These are phyloP conservation scores for Acrasis kona DNA, from an alignment of 78 protist species.

Conservation along the genomic window DNA sequence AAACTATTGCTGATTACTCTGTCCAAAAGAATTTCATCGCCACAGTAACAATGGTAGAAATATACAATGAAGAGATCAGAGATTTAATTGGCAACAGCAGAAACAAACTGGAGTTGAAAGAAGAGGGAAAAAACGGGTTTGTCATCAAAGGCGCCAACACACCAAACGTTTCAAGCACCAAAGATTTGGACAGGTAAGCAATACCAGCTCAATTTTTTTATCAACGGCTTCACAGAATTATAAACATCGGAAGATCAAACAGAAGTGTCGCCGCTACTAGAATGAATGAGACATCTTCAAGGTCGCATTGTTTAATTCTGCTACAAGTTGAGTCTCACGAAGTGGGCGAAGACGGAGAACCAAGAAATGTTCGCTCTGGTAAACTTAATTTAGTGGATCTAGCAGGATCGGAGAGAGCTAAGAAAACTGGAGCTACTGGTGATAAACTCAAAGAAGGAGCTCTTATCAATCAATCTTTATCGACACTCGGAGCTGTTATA, in stretches of 20 bases:
- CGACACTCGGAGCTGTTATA: slow-evolving; percentile 69
- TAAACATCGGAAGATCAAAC: slow-evolving; percentile 11
- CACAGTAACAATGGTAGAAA: slow-evolving; percentile 56
- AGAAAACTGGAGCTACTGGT: slow-evolving; percentile 78
- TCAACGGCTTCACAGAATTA: too few species aligned
- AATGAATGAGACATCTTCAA: slow-evolving; percentile 52
- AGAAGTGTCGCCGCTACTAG: slow-evolving; percentile 45
- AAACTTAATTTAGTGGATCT: slow-evolving; percentile 79
- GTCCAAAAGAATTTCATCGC: slow-evolving; percentile 18
- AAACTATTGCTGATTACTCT: not conserved
- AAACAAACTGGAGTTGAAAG: slow-evolving; percentile 44
- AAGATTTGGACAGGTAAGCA: too few species aligned
- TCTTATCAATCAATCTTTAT: slow-evolving; percentile 74
- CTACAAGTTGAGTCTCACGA: slow-evolving; percentile 29
- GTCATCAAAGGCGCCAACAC: slow-evolving; percentile 36
- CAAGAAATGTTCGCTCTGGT: slow-evolving; percentile 13
- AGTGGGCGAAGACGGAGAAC: not conserved
- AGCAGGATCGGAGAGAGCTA: too few species aligned
- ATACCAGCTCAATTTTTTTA: too few species aligned
- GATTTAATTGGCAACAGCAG: slow-evolving; percentile 42
- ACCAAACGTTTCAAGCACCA: slow-evolving; percentile 37
- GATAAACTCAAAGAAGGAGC: slow-evolving; percentile 54
- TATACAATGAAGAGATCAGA: slow-evolving; percentile 52
- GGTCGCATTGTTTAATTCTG: slow-evolving; percentile 61
- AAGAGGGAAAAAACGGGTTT: slow-evolving; percentile 15